These are phyloP conservation scores for Astrephomene gubernaculifera DNA, from an alignment of 139 green algal species.

Conservation along the genomic window DNA sequence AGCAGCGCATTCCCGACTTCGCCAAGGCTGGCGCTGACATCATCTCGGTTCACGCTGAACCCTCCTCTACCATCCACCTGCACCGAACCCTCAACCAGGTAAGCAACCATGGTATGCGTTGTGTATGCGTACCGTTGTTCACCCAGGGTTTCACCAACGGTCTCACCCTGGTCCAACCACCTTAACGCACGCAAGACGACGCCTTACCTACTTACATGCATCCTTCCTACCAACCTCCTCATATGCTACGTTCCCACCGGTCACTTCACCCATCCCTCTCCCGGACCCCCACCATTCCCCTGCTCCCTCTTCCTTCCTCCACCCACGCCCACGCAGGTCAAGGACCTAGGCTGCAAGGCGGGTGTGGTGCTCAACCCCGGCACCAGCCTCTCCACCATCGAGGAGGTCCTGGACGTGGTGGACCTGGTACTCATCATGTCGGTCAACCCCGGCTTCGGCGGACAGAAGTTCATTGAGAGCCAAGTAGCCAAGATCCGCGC, in stretches of 20 bases:
- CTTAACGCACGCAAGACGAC: too few relatives aligned
- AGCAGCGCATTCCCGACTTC: constrained; percentile 95
- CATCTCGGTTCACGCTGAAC: constrained; percentile 96
- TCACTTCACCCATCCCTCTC: too few relatives aligned
- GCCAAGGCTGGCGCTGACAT: constrained; percentile 99
- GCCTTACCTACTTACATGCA: too few relatives aligned
- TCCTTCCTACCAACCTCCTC: too few relatives aligned
- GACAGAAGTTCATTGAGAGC: constrained; percentile 98
- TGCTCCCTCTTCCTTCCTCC: too few relatives aligned
- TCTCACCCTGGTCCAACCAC: too few relatives aligned
- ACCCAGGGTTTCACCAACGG: too few relatives aligned
- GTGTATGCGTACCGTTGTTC: too few relatives aligned
- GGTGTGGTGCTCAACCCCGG: constrained; percentile 99
- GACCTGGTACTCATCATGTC: constrained; percentile 99
- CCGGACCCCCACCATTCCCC: too few relatives aligned
- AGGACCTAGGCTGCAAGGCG: constrained; percentile 96
- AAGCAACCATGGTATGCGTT: too few relatives aligned
- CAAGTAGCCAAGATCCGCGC: constrained; percentile 94
- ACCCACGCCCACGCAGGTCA: constrained; percentile 82
- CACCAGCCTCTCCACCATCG: constrained; percentile 86
- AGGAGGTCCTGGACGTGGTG: constrained; percentile 92
- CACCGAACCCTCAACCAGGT: constrained; percentile 93
- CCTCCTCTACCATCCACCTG: constrained; percentile 95
- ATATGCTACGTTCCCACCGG: too few relatives aligned
- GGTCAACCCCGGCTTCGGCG: constrained; percentile 99